Evolutionary conservation across 75 land plant species (phyloP).

Genomic region (Pinus taeda): DNA sequence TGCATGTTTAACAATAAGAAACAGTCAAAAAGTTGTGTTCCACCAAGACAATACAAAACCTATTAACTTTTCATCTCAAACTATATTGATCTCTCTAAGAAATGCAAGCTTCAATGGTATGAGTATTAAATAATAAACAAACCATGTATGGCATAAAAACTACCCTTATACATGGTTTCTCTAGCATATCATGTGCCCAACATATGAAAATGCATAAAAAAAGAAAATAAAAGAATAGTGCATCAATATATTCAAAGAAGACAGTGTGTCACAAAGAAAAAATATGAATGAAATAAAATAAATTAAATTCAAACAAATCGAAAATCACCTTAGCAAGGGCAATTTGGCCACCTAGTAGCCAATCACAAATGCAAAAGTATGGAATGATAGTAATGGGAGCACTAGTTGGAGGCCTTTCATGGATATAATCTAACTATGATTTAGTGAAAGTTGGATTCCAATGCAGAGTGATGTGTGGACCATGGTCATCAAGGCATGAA

Average conservation of each 20-base stretch:
- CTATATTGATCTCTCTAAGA: no score
- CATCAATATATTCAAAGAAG: neutral
- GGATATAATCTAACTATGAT: constrained; percentile 59
- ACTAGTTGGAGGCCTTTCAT: constrained; percentile 65
- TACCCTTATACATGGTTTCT: no score
- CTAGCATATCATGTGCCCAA: no score
- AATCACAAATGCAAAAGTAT: constrained; percentile 58
- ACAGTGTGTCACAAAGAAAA: no score
- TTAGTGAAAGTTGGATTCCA: constrained; percentile 92
- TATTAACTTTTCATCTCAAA: no score
- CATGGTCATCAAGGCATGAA: constrained; percentile 96
- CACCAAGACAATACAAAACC: no score
- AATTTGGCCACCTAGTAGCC: constrained; percentile 85
- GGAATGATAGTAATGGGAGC: constrained; percentile 78
- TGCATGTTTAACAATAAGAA: constrained; percentile 37
- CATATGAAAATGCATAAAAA: neutral
- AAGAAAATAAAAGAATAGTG: neutral
- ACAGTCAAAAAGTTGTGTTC: no score
- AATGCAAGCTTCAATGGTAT: no score
- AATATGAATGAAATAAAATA: no score
- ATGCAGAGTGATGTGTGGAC: constrained; percentile 94
- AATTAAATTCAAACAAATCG: no score
- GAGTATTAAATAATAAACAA: no score
- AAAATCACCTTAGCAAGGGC: constrained; percentile 22
- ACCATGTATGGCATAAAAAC: no score